phyloP scores from a whole-genome alignment of 257 asterid species.

The Paulownia fortunei region DNA sequence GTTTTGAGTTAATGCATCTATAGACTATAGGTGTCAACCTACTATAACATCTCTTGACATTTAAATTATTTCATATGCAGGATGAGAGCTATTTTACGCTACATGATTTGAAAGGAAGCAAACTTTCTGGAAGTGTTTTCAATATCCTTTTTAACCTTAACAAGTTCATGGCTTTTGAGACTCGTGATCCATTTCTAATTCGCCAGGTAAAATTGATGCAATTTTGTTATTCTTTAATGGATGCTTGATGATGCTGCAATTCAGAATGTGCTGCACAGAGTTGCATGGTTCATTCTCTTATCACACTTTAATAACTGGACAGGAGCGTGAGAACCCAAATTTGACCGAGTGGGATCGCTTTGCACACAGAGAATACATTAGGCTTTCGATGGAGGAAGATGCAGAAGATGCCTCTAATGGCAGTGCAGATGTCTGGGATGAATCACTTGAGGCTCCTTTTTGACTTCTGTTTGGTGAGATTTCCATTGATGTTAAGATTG shows the following conservation, averaged over 20 bases:
- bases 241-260: constrained; percentile 1
- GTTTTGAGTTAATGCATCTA: constrained; percentile 14
- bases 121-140: constrained; percentile 87
- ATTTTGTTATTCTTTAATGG: neutral
- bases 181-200: constrained; percentile 96
- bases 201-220: constrained; percentile 76
- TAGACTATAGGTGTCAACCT: constrained; percentile 2
- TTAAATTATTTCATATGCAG: constrained; percentile 53
- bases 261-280: constrained; percentile 4
- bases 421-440: constrained; percentile 99
- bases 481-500: neutral
- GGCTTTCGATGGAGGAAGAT: constrained; percentile 99
- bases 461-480: constrained; percentile 69
- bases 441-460: constrained; percentile 98
- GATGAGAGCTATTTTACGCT: constrained; percentile 80
- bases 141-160: constrained; percentile 97
- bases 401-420: constrained; percentile 99
- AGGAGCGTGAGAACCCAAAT: constrained; percentile 99
- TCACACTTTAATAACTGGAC: constrained; percentile 34
- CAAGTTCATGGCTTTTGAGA: constrained; percentile 99
- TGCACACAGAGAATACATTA: constrained; percentile 96
- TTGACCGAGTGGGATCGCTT: constrained; percentile 99
- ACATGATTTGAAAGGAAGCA: constrained; percentile 88
- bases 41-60: constrained; percentile 21
- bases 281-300: constrained; percentile 19